A percentile compares a stretch with the other conserved stretches of the same genome.
Conservation (phyloP, 768 basidiomycete species). For the Daedaleopsis nitida region DNA sequence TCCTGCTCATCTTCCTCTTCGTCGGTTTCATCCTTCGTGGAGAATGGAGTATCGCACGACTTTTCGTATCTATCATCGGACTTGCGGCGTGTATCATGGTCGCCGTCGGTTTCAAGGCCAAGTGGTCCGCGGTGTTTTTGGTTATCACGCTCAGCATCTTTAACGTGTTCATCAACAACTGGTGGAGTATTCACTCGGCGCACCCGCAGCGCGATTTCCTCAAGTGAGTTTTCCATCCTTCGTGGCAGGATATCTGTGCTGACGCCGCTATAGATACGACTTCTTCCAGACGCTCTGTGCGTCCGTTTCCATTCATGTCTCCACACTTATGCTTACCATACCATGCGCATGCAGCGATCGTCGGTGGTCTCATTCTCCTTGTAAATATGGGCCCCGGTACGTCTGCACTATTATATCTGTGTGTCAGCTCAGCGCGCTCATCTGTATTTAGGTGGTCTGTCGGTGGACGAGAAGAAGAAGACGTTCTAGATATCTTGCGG, state of each 20-base stretch:
- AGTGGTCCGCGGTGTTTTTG: slow-evolving; percentile 96
- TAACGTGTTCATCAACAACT: slow-evolving; percentile 99
- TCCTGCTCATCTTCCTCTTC: slow-evolving; percentile 98
- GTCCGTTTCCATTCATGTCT: background rate
- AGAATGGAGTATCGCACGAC: slow-evolving; percentile 82
- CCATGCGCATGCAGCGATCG: slow-evolving; percentile 63
- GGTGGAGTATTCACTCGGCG: slow-evolving; percentile 90
- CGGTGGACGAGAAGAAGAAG: slow-evolving; percentile 99
- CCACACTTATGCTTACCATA: background rate
- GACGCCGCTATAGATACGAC: slow-evolving; percentile 69
- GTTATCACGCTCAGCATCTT: slow-evolving; percentile 89
- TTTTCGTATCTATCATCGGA: slow-evolving; percentile 88
- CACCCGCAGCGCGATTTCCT: slow-evolving; percentile 98
- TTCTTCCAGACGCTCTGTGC: slow-evolving; percentile 96
- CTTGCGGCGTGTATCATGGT: slow-evolving; percentile 94
- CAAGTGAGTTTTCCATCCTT: slow-evolving; percentile 59
- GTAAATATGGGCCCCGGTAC: slow-evolving; percentile 97
- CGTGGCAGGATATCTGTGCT: slow-evolving; percentile 22
- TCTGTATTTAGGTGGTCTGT: slow-evolving; percentile 72
- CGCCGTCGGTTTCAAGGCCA: slow-evolving; percentile 98
- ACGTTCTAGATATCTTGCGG: slow-evolving; percentile 51
- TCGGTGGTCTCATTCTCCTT: slow-evolving; percentile 94
- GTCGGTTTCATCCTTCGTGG: slow-evolving; percentile 96
- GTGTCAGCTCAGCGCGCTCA: slow-evolving; percentile 9
- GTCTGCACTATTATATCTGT: slow-evolving; percentile 22